Base-by-base conservation (phyloP, 2,329 filamentous ascomycete genomes). In the Ophidiomyces ophidiicola region DNA sequence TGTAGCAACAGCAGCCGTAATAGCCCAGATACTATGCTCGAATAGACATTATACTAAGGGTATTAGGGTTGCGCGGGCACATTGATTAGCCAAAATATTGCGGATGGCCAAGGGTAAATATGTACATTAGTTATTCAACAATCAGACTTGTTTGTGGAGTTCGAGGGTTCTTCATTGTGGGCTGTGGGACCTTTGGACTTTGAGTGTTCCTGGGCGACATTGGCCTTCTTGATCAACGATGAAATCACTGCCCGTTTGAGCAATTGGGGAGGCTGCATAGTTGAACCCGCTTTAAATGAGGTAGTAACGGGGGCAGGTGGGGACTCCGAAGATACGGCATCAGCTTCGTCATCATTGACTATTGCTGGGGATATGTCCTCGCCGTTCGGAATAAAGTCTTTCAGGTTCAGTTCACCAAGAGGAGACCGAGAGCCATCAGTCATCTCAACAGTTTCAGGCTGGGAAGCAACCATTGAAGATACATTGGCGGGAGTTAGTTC, bases 361-460 rank as follows among this genome's bases (percentile, higher is more conserved):
- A 41, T 11, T 15, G n/a, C 18, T 25, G 19, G 10, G 11, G 36
- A 26, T 11, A 29, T 15, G 23, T 40, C 38, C 45, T 74, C 80
- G 3, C 74, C 80, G 11, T 74, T 68, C 3, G 74, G 69, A 50
- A 80, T 83, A 52, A 76, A 85, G 34, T 83, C 77, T 14, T 72
- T 65, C 1, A 73, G 71, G 39, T 77, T 70, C 51, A 86, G 72
- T 53, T 83, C 78, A 6, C 72, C 72, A 1, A 86, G 64, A 0
- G 80, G 78, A 4, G 69, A 64, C 17, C 81, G 73, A 51, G 78
- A 72, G 51, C 82, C 77, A 17, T 80, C 66, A 12, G 72, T 56
- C 67, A 78, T 78, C 42, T 69, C 66, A 35, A 76, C 71, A 25
- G 60, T 60, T 24, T 59, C 56, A 3, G 29, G 10, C 8, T 2